A percentile compares a stretch with the other conserved stretches of the same genome.
Evolutionary conservation across 176 grass and related monocot species (phyloP).

Genomic region (Miscanthus lutarioriparius): DNA sequence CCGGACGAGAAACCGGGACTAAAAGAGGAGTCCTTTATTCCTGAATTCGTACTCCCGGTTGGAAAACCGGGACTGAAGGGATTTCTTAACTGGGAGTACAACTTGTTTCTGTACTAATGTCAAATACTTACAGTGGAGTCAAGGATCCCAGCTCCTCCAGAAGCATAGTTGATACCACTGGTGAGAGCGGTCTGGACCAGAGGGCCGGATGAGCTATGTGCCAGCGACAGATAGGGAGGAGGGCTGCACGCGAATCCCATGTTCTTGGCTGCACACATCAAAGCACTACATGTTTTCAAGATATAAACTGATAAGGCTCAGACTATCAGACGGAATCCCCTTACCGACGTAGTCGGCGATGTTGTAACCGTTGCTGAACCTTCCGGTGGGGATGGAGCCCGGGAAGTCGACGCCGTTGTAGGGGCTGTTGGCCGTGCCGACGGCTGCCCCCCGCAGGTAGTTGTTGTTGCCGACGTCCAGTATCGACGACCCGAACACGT

Average conservation of each 20-base stretch:
- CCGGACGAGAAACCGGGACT: too few species aligned
- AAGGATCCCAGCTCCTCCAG: constrained; percentile 52
- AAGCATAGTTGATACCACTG: constrained; percentile 50
- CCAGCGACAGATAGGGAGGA: constrained; percentile 36
- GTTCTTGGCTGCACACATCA: constrained; percentile 16
- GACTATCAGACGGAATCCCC: too few species aligned
- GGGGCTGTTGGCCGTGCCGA: constrained; percentile 33
- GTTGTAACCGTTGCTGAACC: constrained; percentile 70
- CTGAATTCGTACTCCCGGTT: too few species aligned
- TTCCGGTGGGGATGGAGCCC: constrained; percentile 29
- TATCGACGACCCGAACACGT: constrained; percentile 46
- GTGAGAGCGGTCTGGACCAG: constrained; percentile 5
- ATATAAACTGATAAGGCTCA: too few species aligned
- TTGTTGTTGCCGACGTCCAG: constrained; percentile 57
- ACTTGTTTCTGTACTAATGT: too few species aligned
- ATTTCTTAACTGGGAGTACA: too few species aligned
- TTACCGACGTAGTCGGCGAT: constrained; percentile 40
- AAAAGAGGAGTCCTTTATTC: too few species aligned
- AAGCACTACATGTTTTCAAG: neutral
- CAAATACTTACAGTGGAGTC: constrained; percentile 31
- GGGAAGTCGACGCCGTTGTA: constrained; percentile 49
- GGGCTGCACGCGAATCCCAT: constrained; percentile 43
- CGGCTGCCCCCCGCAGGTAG: neutral
- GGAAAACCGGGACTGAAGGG: too few species aligned
- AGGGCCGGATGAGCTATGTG: neutral